phyloP scores from a whole-genome alignment of 257 asterid species.

The Nicotiana attenuata region DNA sequence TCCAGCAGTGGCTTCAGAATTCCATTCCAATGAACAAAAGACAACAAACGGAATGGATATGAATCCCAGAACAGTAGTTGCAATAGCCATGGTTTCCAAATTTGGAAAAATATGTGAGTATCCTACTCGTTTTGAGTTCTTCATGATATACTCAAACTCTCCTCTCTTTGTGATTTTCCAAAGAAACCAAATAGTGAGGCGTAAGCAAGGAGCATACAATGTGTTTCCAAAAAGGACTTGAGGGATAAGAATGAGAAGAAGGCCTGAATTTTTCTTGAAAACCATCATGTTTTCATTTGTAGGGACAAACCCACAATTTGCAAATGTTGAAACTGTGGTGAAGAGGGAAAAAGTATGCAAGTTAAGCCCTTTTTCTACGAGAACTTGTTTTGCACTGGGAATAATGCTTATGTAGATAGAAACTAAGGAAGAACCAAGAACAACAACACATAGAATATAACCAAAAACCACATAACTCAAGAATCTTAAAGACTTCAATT shows the following conservation, averaged over 20 bases:
- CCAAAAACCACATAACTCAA: slow-evolving; percentile 20
- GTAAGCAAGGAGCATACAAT: slow-evolving; percentile 32
- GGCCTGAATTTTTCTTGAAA: slow-evolving; percentile 39
- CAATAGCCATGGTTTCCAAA: slow-evolving; percentile 9
- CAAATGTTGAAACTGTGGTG: slow-evolving; percentile 40
- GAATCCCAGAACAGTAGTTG: slow-evolving; percentile 28
- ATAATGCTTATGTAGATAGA: slow-evolving; percentile 17
- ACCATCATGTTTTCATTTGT: slow-evolving; percentile 51
- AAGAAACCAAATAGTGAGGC: slow-evolving; percentile 17
- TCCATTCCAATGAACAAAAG: slow-evolving; percentile 40
- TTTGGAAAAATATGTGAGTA: slow-evolving; percentile 29
- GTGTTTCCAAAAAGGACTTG: slow-evolving; percentile 53
- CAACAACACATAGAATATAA: slow-evolving; percentile 25
- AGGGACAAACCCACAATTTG: slow-evolving; percentile 54
- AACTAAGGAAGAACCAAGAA: slow-evolving; percentile 22
- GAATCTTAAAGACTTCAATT: neutral
- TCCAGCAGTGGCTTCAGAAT: slow-evolving; percentile 17
- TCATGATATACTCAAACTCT: slow-evolving; percentile 24
- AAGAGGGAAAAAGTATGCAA: slow-evolving; percentile 25
- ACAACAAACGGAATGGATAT: slow-evolving; percentile 23
- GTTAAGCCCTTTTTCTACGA: slow-evolving; percentile 26
- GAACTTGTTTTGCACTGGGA: slow-evolving; percentile 25
- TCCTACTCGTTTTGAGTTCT: slow-evolving; percentile 24
- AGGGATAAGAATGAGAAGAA: slow-evolving; percentile 38
- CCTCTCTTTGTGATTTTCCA: slow-evolving; percentile 16